These are phyloP conservation scores for Plenodomus lindquistii DNA, from an alignment of 2,329 filamentous ascomycete species.

Conservation along the genomic window DNA sequence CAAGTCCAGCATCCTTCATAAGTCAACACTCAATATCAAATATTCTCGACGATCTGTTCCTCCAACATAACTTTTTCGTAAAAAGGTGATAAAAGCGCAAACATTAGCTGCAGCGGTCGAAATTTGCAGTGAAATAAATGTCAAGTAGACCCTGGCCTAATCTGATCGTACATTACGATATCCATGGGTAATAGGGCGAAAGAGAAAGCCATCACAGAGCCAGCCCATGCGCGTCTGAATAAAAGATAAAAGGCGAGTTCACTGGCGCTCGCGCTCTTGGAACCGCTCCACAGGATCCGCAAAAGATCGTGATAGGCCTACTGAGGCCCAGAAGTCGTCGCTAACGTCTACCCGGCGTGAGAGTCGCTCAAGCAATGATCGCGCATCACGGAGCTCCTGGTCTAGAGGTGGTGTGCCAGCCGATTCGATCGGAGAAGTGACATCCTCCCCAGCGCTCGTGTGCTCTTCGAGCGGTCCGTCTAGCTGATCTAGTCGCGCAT, in stretches of 20 bases:
- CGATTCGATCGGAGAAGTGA: constrained; percentile 11
- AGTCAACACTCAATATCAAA: no score
- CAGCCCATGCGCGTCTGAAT: neutral
- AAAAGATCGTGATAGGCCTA: constrained; percentile 45
- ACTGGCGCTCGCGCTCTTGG: constrained; percentile 37
- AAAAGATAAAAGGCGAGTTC: constrained; percentile 2
- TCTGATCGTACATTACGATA: neutral
- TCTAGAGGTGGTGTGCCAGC: constrained; percentile 25
- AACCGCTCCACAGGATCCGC: constrained; percentile 41
- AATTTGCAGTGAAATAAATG: neutral
- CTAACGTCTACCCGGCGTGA: constrained; percentile 74
- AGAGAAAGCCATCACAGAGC: neutral
- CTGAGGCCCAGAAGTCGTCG: constrained; percentile 74
- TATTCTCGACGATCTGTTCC: no score
- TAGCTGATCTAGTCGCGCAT: constrained; percentile 11
- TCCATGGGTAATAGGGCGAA: neutral
- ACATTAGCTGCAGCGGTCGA: neutral
- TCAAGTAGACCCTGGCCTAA: neutral
- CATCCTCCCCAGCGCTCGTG: constrained; percentile 21
- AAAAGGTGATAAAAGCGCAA: neutral
- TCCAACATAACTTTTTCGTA: neutral
- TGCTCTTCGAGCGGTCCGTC: constrained; percentile 25
- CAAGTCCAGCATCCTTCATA: no score
- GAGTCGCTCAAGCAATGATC: constrained; percentile 71
- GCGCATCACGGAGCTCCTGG: constrained; percentile 65